Percentiles rank a stretch among this genome's conserved stretches.
These are phyloP conservation scores for Diphasiastrum complanatum DNA, from an alignment of 83 land plant genomes.

Conservation along the genomic window DNA sequence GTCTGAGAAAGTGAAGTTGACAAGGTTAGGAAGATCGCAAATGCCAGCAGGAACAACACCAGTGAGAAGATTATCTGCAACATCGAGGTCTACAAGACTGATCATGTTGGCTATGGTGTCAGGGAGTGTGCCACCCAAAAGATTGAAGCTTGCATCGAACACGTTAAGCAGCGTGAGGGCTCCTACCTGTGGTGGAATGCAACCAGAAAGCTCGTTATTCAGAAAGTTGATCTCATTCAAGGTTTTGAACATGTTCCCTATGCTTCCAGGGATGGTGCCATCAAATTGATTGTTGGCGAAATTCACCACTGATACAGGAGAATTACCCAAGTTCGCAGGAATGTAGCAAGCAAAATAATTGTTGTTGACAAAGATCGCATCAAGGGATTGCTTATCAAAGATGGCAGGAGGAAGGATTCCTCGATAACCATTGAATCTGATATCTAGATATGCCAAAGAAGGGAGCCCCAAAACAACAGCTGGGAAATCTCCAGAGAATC, in stretches of 20 bases:
- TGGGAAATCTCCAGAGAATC: constrained; percentile 60
- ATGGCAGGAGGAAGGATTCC: constrained; percentile 51
- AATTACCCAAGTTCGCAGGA: constrained; percentile 55
- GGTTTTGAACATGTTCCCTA: constrained; percentile 36
- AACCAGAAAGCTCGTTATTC: constrained; percentile 52
- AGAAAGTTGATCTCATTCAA: constrained; percentile 49
- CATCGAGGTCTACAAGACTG: constrained; percentile 45
- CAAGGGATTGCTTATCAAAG: constrained; percentile 53
- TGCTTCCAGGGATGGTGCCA: constrained; percentile 46
- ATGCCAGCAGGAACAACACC: constrained; percentile 51
- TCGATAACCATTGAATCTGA: constrained; percentile 60
- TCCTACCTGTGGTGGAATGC: constrained; percentile 47
- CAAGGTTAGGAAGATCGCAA: constrained; percentile 39
- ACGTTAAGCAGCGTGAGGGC: constrained; percentile 30
- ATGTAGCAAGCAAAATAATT: constrained; percentile 40
- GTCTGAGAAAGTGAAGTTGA: constrained; percentile 47
- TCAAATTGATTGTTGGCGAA: constrained; percentile 52
- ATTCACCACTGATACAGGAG: constrained; percentile 56
- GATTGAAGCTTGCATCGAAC: constrained; percentile 57
- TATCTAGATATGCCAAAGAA: constrained; percentile 40
- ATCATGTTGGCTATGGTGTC: constrained; percentile 31
- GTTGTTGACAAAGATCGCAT: constrained; percentile 65
- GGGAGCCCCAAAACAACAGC: constrained; percentile 41
- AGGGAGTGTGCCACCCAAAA: constrained; percentile 48
- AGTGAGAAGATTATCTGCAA: constrained; percentile 44